These are phyloP conservation scores for Trematosphaeria pertusa DNA, from an alignment of 2,329 filamentous ascomycete genomes.

Conservation along the genomic window DNA sequence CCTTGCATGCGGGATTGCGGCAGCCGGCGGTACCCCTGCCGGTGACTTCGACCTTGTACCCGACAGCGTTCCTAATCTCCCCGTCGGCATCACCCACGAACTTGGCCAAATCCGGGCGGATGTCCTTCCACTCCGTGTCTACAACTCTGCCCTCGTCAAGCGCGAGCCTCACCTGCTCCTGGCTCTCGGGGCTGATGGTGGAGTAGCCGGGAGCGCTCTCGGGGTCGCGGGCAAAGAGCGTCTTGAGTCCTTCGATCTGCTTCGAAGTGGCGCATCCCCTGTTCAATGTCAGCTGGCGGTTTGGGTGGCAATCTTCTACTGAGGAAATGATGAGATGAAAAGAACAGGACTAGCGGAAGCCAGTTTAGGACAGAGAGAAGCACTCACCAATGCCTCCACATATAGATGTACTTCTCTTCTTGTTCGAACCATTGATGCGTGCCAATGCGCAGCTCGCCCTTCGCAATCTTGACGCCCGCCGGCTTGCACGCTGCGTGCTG, in stretches of 20 bases:
- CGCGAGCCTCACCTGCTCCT: conserved; percentile 75
- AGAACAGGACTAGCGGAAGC: too few species aligned
- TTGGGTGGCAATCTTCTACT: not conserved
- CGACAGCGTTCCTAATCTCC: conserved; percentile 19
- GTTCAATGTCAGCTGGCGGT: not conserved
- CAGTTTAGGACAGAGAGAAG: too few species aligned
- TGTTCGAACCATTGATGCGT: conserved; percentile 66
- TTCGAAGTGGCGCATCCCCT: conserved; percentile 89
- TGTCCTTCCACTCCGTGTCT: conserved; percentile 78
- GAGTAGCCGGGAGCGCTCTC: conserved; percentile 78
- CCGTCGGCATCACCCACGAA: conserved; percentile 2
- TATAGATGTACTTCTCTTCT: conserved; percentile 64
- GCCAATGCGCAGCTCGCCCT: conserved; percentile 80
- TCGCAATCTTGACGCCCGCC: conserved; percentile 63
- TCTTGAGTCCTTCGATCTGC: conserved; percentile 69
- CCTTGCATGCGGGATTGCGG: conserved; percentile 73
- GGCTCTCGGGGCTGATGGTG: conserved; percentile 70
- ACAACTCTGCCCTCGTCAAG: conserved; percentile 78
- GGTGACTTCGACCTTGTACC: conserved; percentile 26
- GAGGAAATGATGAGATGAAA: not conserved
- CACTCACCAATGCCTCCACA: conserved; percentile 84
- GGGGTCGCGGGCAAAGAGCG: conserved; percentile 62
- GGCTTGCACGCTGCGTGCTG: conserved; percentile 76
- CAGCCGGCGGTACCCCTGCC: conserved; percentile 64
- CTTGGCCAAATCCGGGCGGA: conserved; percentile 62